Base-by-base conservation (phyloP, 768 basidiomycete species). In the Auriscalpium orientale region DNA sequence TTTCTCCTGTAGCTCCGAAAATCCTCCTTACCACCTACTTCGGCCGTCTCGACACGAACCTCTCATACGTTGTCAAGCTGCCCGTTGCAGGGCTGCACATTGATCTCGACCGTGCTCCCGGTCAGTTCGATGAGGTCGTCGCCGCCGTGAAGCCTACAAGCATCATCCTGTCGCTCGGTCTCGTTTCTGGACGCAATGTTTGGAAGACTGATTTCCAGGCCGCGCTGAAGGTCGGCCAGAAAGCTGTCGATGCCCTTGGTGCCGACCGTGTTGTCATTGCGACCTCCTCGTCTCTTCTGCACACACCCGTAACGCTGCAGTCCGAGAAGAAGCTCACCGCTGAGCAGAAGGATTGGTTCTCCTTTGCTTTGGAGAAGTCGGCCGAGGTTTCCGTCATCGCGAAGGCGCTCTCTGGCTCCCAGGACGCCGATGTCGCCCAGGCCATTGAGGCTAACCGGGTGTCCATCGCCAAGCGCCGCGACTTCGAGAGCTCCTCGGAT, bases 101-200 rank as follows among this genome's bases (percentile, higher is more conserved):
- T 65, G 97, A 99, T 70, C 84, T 98, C 62, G 87, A 89, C 76
- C 93, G 95, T 71, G 95, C 91, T 55, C 88, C 95, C 35, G 80
- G 72, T 54, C 97, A 99, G 73, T 85, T 99, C 61, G 87, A 89
- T 50, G 78, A 79, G 47, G 89, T 92, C 60, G 59, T 95, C 60
- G 79, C 78, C 46, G 93, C 92, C 55, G 70, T 98, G 72, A 97
- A 94, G 79, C 69, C 80, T 59, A 95, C 92, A 62, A 74, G 72
- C 66, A 80, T 93, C 60, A 68, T 86, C 61, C 81, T 99, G 52
- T 98, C 97, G 43, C 85, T 98, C 60, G 97, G 97, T 74, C 71
- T 98, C 59, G 90, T 99, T 61, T 98, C 97, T 46, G 97, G 97
- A 54, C 93, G 97, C 70, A 98, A 98, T 81, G 91, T 99, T 78